Evolutionary conservation across 2,329 filamentous ascomycete genomes (phyloP).

Genomic region (Tolypocladium ovalisporum): DNA sequence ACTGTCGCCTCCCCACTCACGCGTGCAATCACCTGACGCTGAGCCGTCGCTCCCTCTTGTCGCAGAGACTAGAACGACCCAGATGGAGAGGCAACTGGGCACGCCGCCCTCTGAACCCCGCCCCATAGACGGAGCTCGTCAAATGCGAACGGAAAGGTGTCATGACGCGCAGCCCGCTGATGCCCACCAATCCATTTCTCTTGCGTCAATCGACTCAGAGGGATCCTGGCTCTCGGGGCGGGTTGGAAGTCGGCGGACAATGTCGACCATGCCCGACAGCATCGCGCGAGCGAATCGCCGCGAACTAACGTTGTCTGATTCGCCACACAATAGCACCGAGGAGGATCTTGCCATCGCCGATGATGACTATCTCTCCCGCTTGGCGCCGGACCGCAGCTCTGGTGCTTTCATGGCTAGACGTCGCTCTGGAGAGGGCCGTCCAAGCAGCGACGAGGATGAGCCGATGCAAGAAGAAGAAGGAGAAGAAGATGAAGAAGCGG

Average conservation of each 20-base stretch:
- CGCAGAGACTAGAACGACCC: slow-evolving; percentile 13
- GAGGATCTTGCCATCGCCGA: slow-evolving; percentile 54
- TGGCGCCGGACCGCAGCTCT: slow-evolving; percentile 18
- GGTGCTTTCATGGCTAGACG: slow-evolving; percentile 19
- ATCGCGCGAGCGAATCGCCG: slow-evolving; percentile 19
- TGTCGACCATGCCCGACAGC: slow-evolving; percentile 33
- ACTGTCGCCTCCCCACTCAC: slow-evolving; percentile 74
- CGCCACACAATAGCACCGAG: slow-evolving; percentile 34
- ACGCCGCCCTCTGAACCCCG: slow-evolving; percentile 32
- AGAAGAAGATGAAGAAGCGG: too few relatives aligned
- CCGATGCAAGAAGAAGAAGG: slow-evolving; percentile 25
- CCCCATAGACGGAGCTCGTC: slow-evolving; percentile 19
- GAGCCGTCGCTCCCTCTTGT: slow-evolving; percentile 29
- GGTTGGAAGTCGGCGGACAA: slow-evolving; percentile 33
- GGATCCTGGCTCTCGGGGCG: slow-evolving; percentile 89
- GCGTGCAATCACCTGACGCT: slow-evolving; percentile 66
- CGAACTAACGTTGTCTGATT: slow-evolving; percentile 24
- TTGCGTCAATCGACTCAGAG: slow-evolving; percentile 92
- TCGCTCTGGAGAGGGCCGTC: slow-evolving; percentile 38
- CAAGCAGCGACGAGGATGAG: slow-evolving; percentile 50
- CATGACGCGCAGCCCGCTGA: slow-evolving; percentile 35
- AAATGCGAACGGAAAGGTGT: slow-evolving; percentile 12
- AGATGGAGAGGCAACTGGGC: slow-evolving; percentile 22
- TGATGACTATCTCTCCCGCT: slow-evolving; percentile 61
- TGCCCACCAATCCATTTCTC: slow-evolving; percentile 66